Evolutionary conservation across 495 filamentous ascomycete genomes (phyloP).

Genomic region (Cudoniella acicularis): DNA sequence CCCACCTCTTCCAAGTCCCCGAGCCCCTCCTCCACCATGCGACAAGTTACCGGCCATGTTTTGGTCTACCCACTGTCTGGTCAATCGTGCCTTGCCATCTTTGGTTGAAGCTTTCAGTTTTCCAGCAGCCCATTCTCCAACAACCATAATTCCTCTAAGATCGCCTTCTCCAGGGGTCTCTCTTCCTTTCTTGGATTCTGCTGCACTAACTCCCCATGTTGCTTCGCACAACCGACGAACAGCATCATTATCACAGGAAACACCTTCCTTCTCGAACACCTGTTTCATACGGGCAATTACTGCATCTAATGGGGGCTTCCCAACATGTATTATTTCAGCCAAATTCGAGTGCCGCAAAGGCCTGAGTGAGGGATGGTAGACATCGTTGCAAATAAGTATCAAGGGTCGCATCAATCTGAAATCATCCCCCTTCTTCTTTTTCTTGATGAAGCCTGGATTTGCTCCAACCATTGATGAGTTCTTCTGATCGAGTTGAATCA

Average conservation of each 20-base stretch:
- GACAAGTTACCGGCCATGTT: constrained; percentile 65
- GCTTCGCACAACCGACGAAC: constrained; percentile 88
- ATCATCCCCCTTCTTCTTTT: constrained; percentile 68
- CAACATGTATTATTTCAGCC: constrained; percentile 89
- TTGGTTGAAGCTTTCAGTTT: constrained; percentile 58
- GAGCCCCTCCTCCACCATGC: constrained; percentile 71
- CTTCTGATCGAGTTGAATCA: constrained; percentile 80
- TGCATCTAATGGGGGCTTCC: constrained; percentile 81
- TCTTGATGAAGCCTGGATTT: constrained; percentile 34
- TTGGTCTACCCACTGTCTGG: constrained; percentile 78
- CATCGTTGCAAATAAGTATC: constrained; percentile 93
- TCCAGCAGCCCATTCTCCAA: constrained; percentile 89
- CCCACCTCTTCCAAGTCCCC: constrained; percentile 65
- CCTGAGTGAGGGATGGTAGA: constrained; percentile 88
- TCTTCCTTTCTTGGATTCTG: constrained; percentile 23
- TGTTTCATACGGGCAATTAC: constrained; percentile 77
- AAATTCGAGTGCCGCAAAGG: constrained; percentile 74
- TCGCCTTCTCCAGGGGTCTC: constrained; percentile 77
- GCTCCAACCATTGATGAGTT: constrained; percentile 47
- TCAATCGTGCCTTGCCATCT: constrained; percentile 47
- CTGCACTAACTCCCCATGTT: constrained; percentile 75
- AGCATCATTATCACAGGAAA: constrained; percentile 80
- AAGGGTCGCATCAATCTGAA: constrained; percentile 85
- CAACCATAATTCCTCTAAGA: constrained; percentile 87
- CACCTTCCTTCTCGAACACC: constrained; percentile 82